phyloP scores from a whole-genome alignment of 108 stramenopile species.

The Cyclotella distinguenda region DNA sequence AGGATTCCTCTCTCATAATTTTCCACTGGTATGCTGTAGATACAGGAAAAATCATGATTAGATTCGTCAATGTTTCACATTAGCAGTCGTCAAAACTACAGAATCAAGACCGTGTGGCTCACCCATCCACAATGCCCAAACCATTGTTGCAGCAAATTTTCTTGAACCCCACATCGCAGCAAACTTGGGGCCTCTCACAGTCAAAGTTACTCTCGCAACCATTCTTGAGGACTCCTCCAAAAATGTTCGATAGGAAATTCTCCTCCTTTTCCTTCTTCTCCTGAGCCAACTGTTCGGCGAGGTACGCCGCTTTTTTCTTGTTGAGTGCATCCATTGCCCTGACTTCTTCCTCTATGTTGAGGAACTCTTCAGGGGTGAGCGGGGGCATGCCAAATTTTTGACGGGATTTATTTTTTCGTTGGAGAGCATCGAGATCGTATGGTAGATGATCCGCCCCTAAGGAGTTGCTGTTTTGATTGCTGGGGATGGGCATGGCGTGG shows the following conservation, averaged over 20 bases:
- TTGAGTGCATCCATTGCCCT: slow-evolving; percentile 56
- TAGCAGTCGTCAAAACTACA: not conserved
- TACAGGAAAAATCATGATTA: too few relatives aligned
- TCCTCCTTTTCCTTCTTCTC: slow-evolving; percentile 34
- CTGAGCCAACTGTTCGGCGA: slow-evolving; percentile 28
- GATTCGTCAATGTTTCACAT: too few relatives aligned
- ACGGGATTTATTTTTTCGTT: slow-evolving; percentile 63
- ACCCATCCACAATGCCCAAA: slow-evolving; percentile 45
- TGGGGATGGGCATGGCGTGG: slow-evolving; percentile 15
- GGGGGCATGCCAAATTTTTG: slow-evolving; percentile 79
- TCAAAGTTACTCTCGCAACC: slow-evolving; percentile 82
- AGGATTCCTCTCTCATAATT: slow-evolving; percentile 20
- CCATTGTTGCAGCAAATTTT: slow-evolving; percentile 75
- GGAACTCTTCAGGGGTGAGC: slow-evolving; percentile 72
- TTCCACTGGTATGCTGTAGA: slow-evolving; percentile 27
- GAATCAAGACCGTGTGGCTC: not conserved
- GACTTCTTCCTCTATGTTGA: slow-evolving; percentile 59
- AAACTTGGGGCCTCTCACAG: slow-evolving; percentile 75
- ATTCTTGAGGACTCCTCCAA: slow-evolving; percentile 67
- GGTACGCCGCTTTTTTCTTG: slow-evolving; percentile 43
- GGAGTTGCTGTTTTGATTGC: slow-evolving; percentile 6
- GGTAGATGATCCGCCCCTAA: not conserved
- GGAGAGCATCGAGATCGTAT: slow-evolving; percentile 50
- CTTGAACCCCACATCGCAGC: slow-evolving; percentile 85
- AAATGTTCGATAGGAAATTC: slow-evolving; percentile 63